Percentiles rank a stretch among this genome's conserved stretches.
These are phyloP conservation scores for Nothomitra cinnamomea DNA, from an alignment of 2,329 filamentous ascomycete species.

Conservation along the genomic window DNA sequence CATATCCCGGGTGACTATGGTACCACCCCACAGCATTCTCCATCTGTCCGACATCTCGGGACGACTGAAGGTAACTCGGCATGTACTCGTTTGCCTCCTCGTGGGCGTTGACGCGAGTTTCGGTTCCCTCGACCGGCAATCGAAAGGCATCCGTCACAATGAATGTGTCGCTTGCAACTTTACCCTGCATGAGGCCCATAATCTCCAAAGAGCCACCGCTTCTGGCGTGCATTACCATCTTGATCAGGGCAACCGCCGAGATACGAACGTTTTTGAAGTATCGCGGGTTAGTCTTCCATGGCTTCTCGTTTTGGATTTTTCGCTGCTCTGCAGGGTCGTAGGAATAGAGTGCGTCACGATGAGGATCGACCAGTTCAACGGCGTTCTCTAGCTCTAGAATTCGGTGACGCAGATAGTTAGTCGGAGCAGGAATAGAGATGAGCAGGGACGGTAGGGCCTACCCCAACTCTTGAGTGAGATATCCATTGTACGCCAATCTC, in stretches of 20 bases:
- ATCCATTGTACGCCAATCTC: constrained; percentile 26
- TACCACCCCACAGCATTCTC: constrained; percentile 98
- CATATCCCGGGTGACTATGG: constrained; percentile 92
- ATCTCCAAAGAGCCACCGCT: constrained; percentile 83
- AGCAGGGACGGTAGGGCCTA: constrained; percentile 19
- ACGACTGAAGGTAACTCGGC: constrained; percentile 63
- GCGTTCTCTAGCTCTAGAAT: constrained; percentile 69
- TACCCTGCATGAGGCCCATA: constrained; percentile 97
- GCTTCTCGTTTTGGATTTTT: constrained; percentile 42
- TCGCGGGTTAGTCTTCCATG: constrained; percentile 63
- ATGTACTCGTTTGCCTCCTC: constrained; percentile 96
- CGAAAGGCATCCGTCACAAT: constrained; percentile 90
- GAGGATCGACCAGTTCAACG: constrained; percentile 65
- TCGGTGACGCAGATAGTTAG: background rate
- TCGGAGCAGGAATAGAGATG: background rate
- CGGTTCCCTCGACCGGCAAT: constrained; percentile 91
- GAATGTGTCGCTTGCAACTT: constrained; percentile 69
- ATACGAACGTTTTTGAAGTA: constrained; percentile 92
- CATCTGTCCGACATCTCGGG: constrained; percentile 56
- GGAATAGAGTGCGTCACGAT: constrained; percentile 79
- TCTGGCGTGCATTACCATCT: constrained; percentile 99
- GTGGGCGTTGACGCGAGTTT: constrained; percentile 92
- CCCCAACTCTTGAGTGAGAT: constrained; percentile 44
- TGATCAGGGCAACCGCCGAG: constrained; percentile 81
- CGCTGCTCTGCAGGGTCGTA: constrained; percentile 58